Evolutionary conservation across 176 grass and related monocot genomes (phyloP), one percentile per base, ranked within the genome.

Genomic region (Neostapfia colusana): DNA sequence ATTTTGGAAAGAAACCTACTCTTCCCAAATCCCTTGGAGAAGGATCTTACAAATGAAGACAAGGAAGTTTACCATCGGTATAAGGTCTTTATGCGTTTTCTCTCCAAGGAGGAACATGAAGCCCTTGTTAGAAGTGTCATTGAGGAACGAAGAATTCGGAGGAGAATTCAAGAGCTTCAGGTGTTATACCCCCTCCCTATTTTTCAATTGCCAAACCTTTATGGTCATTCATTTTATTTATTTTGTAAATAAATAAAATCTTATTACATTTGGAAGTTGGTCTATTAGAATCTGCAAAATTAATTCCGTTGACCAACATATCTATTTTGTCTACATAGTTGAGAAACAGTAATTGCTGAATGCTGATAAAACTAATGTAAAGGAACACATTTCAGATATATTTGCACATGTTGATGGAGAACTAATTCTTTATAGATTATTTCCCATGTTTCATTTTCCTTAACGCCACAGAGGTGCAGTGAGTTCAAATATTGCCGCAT

Each of bases 1-100:
- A 90, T 99, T 88, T 76, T 99, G 77, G 95, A 99, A 82, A 99
- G 95, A 79, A 99, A 99, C 50, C 69, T 99, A 79, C 80, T 95
- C 36, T 99, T 84, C 63, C 91, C 95, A 45, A 92, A 88, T 79
- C 89, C 91, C 63, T 61, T 92, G 59, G 95, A 99, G 79, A 90
- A 86, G 81, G 95, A 99, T 53, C 81, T 99, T 70, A 84, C 87
- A 48, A 90, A 79, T 75, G 95, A 95, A 72, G 95, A 99, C 73
- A 99, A 88, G 69, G 91, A 99, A 76, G 58, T 90, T 85, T 95
- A 88, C 35, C 85, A 92, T 79, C 84, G 89, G 24, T 95, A 88
- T 72, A 99, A 99, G 78, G 84, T 90, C 51, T 99, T 95, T 67
- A 90, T 95, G 95, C 95, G 95, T 42, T 99, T 95, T 41, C 86